A percentile compares a stretch with the other conserved stretches of the same genome.
Conservation (phyloP, 345 rosid species). For the Rhizophora apiculata region DNA sequence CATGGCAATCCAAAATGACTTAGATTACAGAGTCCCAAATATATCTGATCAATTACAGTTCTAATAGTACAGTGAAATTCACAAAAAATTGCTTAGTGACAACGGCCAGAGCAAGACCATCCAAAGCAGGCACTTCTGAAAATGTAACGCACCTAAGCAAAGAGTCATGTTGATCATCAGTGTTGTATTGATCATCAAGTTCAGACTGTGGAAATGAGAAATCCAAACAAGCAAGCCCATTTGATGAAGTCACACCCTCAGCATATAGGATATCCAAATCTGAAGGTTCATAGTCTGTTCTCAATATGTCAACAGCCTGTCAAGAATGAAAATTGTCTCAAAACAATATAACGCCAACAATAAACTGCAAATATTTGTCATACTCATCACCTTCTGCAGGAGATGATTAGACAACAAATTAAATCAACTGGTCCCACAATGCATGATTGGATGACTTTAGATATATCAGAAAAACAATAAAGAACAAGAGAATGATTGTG, state of each 20-base stretch:
- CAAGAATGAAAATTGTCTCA: conserved; percentile 15
- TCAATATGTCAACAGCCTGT: conserved; percentile 74
- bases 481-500: background rate
- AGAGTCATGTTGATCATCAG: conserved; percentile 66
- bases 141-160: conserved; percentile 55
- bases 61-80: no score
- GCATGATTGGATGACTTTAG: background rate
- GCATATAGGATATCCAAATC: conserved; percentile 91
- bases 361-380: background rate
- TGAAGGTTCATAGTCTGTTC: conserved; percentile 87
- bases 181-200: conserved; percentile 50
- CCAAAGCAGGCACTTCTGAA: background rate
- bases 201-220: conserved; percentile 76
- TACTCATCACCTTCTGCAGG: background rate
- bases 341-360: background rate
- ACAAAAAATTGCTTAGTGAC: background rate
- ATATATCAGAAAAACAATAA: background rate
- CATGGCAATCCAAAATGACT: background rate
- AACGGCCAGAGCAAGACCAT: background rate
- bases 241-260: conserved; percentile 92
- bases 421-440: background rate
- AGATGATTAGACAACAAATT: background rate
- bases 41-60: background rate
- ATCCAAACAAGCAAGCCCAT: conserved; percentile 86
- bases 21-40: background rate